Percentiles rank a stretch among this genome's conserved stretches.
Evolutionary conservation across 2,329 filamentous ascomycete genomes (phyloP).

Genomic region (Cladosporium austrohemisphaericum): DNA sequence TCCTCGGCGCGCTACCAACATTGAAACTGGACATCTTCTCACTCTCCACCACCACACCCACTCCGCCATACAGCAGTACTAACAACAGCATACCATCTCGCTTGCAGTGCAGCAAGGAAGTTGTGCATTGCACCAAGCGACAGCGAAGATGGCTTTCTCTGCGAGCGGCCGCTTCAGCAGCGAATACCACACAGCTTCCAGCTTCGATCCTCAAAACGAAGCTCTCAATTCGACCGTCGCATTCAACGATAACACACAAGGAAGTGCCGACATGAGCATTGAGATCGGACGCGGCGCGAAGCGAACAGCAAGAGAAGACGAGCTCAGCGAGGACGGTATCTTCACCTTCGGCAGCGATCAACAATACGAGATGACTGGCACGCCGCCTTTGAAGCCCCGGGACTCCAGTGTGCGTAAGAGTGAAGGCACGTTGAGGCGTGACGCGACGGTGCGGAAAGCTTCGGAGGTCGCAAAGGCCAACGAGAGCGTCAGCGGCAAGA

Average conservation of each 20-base stretch:
- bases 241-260: slow-evolving; percentile 30
- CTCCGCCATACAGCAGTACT: background rate
- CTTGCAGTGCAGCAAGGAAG: background rate
- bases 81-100: slow-evolving; percentile 8
- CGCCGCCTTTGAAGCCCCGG: slow-evolving; percentile 36
- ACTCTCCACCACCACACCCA: background rate
- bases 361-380: slow-evolving; percentile 43
- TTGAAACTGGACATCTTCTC: too few relatives aligned
- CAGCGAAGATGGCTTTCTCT: slow-evolving; percentile 4
- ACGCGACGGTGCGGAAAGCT: slow-evolving; percentile 45
- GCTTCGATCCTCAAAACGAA: slow-evolving; percentile 31
- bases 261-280: slow-evolving; percentile 48
- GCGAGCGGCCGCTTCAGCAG: slow-evolving; percentile 13
- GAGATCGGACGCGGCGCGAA: slow-evolving; percentile 54
- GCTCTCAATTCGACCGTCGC: slow-evolving; percentile 36
- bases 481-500: slow-evolving; percentile 28
- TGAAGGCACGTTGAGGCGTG: slow-evolving; percentile 39
- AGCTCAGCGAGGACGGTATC: slow-evolving; percentile 50
- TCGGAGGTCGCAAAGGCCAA: slow-evolving; percentile 36
- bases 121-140: background rate
- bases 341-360: slow-evolving; percentile 49
- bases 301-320: slow-evolving; percentile 36
- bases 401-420: slow-evolving; percentile 29
- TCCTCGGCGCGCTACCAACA: too few relatives aligned
- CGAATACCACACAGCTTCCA: slow-evolving; percentile 16